Base-by-base conservation (phyloP, 345 rosid species). In the Lagerstroemia speciosa region DNA sequence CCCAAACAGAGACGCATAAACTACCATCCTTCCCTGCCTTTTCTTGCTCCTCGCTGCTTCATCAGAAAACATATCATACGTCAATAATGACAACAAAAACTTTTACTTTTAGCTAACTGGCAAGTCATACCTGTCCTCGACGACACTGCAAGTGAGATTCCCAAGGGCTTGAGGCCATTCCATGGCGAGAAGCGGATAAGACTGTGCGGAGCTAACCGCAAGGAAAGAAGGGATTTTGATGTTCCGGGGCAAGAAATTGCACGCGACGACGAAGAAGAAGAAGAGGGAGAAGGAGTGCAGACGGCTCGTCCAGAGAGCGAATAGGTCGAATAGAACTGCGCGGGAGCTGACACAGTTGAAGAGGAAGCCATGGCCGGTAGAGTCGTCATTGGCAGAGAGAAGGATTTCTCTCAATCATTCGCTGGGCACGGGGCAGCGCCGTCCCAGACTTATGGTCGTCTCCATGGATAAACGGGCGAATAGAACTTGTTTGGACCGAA, bases 1-100 rank as follows among this genome's bases (percentile, higher is more conserved):
- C 10, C 97, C 97, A 73, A 94, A 93, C 37, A 94, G 76, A 67
- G 99, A 94, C 70, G 97, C 97, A 68, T 72, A 76, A 61, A 87
- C 78, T 71, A 75, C 71, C 82, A 41, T 74, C 31, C 88, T 74
- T 33, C 66, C 81, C 64, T 81, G 69, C 69, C 81, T 85, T 46
- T 75, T 62, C 74, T 71, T 89, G 75, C 76, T 89, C 77, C 76
- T 85, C 75, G 76, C 98, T 93, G 88, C 71, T 67, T 36, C 74
- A 16, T 78, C 77, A 60, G 33, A 60, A 43, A 68, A 52, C 66
- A 62, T 24, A 57, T 27, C 62, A 57, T 26, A 29, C 33, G 1
- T 29, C 15, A 57, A 24, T 52, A 52, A 22, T 1, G 17, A 57
- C 5, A 1, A 57, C 16, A 9, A 20, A 5, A 58, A 14, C 7